These are phyloP conservation scores for Ailanthus altissimus DNA, from an alignment of 345 rosid genomes.

Conservation along the genomic window DNA sequence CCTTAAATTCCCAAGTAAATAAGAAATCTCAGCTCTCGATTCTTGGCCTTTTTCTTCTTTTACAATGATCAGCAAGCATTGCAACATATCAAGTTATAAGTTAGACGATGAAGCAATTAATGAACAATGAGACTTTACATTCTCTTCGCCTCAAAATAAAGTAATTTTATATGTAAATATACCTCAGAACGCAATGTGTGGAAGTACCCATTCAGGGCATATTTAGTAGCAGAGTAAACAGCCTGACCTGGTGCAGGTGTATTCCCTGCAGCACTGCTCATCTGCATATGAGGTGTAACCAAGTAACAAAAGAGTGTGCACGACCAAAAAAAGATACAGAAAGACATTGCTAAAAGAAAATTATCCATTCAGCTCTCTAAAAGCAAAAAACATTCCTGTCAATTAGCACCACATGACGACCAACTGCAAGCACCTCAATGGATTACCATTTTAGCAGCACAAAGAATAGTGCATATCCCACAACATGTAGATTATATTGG, in stretches of 20 bases:
- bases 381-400: background rate
- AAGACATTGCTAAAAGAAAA: background rate
- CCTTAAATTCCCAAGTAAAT: background rate
- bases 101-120: background rate
- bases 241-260: conserved; percentile 95
- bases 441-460: background rate
- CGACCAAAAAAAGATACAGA: background rate
- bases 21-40: background rate
- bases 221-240: conserved; percentile 87
- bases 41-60: background rate
- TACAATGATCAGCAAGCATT: background rate
- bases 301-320: background rate
- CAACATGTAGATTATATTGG: background rate
- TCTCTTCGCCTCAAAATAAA: background rate
- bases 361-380: conserved; percentile 5
- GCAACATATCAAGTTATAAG: background rate
- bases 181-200: conserved; percentile 97
- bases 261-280: conserved; percentile 99
- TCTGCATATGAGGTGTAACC: conserved; percentile 41
- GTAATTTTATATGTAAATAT: conserved; percentile 5
- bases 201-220: conserved; percentile 88
- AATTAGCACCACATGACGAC: background rate
- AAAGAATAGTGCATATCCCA: background rate
- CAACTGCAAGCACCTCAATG: background rate
- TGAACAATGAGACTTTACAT: background rate